phyloP scores from a whole-genome alignment of 345 rosid species.

The Melastoma malabathricum region DNA sequence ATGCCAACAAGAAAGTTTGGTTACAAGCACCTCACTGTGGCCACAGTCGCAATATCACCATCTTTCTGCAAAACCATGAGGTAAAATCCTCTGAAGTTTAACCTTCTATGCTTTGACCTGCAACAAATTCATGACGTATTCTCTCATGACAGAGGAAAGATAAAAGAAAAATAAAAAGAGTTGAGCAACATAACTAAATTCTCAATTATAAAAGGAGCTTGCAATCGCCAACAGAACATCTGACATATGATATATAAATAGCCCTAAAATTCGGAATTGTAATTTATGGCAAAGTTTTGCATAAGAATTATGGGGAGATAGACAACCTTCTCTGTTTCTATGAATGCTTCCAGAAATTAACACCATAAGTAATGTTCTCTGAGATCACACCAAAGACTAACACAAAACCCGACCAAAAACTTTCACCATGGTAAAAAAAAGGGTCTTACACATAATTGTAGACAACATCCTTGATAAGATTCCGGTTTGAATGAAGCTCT shows the following conservation, averaged over 20 bases:
- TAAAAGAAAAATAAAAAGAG: not conserved
- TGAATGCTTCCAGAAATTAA: too few species aligned
- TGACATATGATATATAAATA: too few species aligned
- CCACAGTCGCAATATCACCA: constrained; percentile 27
- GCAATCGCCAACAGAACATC: too few species aligned
- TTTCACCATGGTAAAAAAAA: not conserved
- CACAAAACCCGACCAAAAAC: not conserved
- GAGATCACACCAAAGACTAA: too few species aligned
- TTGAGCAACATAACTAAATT: not conserved
- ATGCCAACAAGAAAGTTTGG: not conserved
- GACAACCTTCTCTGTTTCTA: too few species aligned
- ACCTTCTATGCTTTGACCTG: constrained; percentile 28
- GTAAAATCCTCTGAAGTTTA: constrained; percentile 36
- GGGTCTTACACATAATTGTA: constrained; percentile 25
- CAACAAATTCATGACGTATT: constrained; percentile 5
- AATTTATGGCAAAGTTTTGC: too few species aligned
- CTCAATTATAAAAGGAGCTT: too few species aligned
- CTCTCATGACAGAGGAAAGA: not conserved
- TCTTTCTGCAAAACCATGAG: constrained; percentile 25
- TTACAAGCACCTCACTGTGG: constrained; percentile 25
- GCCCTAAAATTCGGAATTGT: too few species aligned
- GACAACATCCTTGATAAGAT: constrained; percentile 29
- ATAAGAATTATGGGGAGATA: too few species aligned
- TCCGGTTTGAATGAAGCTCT: constrained; percentile 26
- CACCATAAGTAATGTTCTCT: not conserved